phyloP scores from a whole-genome alignment of 2,329 filamentous ascomycete genomes.

The Fusarium paranaense region DNA sequence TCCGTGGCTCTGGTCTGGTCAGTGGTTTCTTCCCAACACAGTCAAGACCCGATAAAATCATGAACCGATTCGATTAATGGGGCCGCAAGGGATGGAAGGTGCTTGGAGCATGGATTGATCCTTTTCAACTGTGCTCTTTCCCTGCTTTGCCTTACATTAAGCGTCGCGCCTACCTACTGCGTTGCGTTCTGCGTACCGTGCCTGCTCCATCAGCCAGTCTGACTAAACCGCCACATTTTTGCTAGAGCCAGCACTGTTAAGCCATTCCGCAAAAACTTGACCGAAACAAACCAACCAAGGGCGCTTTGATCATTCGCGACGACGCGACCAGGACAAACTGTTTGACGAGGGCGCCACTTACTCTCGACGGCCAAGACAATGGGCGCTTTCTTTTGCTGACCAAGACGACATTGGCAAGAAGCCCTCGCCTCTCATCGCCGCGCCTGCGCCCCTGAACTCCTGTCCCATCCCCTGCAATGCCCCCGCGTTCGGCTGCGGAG shows the following conservation, averaged over 20 bases:
- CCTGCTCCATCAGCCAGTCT: background rate
- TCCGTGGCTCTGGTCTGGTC: background rate
- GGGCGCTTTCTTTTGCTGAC: slow-evolving; percentile 5
- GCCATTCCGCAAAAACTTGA: background rate
- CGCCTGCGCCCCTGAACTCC: background rate
- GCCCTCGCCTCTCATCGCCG: background rate
- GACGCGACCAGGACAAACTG: background rate
- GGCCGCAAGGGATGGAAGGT: background rate
- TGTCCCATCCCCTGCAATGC: slow-evolving; percentile 19
- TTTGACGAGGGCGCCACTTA: background rate
- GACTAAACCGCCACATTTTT: background rate
- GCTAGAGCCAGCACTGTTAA: background rate
- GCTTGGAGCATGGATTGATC: background rate
- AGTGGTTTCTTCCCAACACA: background rate
- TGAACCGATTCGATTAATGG: background rate
- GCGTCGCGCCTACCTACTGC: background rate
- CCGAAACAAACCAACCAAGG: background rate
- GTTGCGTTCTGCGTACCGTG: background rate
- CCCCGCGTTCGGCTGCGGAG: slow-evolving; percentile 28
- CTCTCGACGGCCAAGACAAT: slow-evolving; percentile 6
- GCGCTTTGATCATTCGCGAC: background rate
- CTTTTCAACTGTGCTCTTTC: background rate
- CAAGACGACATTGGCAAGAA: slow-evolving; percentile 2
- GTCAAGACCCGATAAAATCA: background rate
- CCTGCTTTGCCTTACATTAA: background rate